Base-by-base conservation (phyloP, 352 stramenopile species). In the Aphanomyces astaci region DNA sequence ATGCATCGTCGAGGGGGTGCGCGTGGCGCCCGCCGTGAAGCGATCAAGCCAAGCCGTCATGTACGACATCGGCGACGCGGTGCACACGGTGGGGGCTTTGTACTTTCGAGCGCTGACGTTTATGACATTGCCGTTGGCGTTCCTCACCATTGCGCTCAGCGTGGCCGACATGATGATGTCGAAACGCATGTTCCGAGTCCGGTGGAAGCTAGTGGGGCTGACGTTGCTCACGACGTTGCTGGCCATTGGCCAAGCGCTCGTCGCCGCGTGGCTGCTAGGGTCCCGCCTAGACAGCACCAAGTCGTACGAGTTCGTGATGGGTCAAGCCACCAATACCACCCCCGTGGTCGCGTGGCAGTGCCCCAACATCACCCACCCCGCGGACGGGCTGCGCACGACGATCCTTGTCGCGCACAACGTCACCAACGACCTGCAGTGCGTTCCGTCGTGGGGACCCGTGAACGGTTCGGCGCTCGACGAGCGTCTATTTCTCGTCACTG, bases 31-130 rank as follows among this genome's bases (percentile, higher is more conserved):
- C 28, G 22, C 11, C 7, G 25, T 46, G 25, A 39, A 62, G 10
- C 28, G 28, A 31, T 25, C 5, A 24, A n/a, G 13, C 13, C 19
- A 10, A 15, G 10, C 13, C 27, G 17, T 31, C 1, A 43, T 46
- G 10, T 62, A 62, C 53, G 22, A 27, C 7, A 31, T 62, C 25
- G 53, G 53, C 28, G 32, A 62, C 4, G 24, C 22, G 15, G 32
- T 36, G 3, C 32, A 62, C 22, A 27, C 32, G 15, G 36, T 62
- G 13, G 53, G 53, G 1, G 9, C 4, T 4, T 31, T 62, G 28
- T 62, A 62, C 53, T 62, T 62, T 28, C 53, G 53, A 2, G 53
- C 53, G 2, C 28, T 62, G 17, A 62, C 31, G 3, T 62, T 31
- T 17, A 31, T 62, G 25, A 36, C 19, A 10, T 11, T 62, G 17